Conservation (phyloP, 345 rosid species). For the Rhodamnia rubescens region DNA sequence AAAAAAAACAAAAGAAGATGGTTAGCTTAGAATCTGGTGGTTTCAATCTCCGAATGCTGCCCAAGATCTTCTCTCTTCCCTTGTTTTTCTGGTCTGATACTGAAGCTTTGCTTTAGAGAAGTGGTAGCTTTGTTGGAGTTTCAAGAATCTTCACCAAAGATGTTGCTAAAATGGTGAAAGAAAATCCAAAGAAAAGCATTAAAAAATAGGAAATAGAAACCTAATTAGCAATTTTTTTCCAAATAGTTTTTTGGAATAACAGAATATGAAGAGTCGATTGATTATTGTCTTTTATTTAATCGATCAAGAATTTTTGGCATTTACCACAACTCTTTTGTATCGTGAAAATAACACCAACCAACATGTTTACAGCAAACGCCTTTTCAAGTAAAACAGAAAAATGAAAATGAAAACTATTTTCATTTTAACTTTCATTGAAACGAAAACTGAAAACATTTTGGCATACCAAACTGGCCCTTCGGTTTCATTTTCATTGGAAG, state of each 20-base stretch:
- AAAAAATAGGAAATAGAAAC: neutral
- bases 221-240: neutral
- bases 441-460: neutral
- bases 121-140: neutral
- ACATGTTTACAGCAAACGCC: too few relatives aligned
- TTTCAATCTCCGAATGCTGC: neutral
- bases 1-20: neutral
- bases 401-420: too few relatives aligned
- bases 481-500: neutral
- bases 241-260: neutral
- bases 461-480: neutral
- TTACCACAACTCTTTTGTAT: too few relatives aligned
- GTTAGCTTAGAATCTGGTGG: neutral
- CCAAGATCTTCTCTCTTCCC: neutral
- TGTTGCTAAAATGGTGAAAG: neutral
- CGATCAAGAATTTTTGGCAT: neutral
- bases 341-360: too few relatives aligned
- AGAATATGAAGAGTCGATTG: neutral
- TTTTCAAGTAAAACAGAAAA: too few relatives aligned
- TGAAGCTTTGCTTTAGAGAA: neutral
- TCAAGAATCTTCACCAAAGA: neutral
- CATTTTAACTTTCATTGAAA: neutral
- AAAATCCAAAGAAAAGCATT: neutral
- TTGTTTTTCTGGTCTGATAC: neutral
- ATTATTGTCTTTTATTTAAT: neutral